Evolutionary conservation across 768 basidiomycete species (phyloP).

Genomic region (Ephemerocybe angulata): DNA sequence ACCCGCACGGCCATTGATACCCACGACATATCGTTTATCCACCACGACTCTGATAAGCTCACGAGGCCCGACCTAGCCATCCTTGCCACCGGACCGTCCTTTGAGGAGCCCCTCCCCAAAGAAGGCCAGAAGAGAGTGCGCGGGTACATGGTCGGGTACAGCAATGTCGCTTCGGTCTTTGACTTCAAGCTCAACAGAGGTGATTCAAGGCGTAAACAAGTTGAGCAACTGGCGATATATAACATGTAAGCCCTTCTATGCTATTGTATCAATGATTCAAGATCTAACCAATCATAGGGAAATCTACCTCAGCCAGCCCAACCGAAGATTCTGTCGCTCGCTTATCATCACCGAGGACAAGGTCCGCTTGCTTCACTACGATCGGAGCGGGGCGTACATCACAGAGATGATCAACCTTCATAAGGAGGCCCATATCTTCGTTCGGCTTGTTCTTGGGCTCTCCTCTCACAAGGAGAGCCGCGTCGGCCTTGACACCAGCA

Average conservation of each 20-base stretch:
- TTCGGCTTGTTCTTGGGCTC: constrained; percentile 2
- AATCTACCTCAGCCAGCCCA: constrained; percentile 1
- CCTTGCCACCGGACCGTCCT: not conserved
- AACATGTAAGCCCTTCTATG: too few relatives aligned
- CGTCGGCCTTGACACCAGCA: not conserved
- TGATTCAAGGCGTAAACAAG: not conserved
- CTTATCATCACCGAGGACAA: not conserved
- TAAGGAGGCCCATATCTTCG: not conserved
- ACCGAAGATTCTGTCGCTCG: not conserved
- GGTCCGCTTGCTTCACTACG: constrained; percentile 2
- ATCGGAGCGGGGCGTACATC: constrained; percentile 1
- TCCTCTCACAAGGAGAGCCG: not conserved
- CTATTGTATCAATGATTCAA: too few relatives aligned
- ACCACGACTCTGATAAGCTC: too few relatives aligned
- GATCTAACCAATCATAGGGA: not conserved
- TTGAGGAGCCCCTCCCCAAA: not conserved
- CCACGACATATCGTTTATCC: too few relatives aligned
- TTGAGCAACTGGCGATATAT: not conserved
- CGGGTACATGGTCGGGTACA: not conserved
- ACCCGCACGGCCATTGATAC: too few relatives aligned
- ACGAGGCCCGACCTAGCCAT: not conserved
- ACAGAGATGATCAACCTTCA: not conserved
- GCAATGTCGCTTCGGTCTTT: not conserved
- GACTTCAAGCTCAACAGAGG: not conserved
- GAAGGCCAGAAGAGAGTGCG: too few relatives aligned